Conservation (phyloP, 2,329 filamentous ascomycete genomes). For the Xylariaceae sp. region DNA sequence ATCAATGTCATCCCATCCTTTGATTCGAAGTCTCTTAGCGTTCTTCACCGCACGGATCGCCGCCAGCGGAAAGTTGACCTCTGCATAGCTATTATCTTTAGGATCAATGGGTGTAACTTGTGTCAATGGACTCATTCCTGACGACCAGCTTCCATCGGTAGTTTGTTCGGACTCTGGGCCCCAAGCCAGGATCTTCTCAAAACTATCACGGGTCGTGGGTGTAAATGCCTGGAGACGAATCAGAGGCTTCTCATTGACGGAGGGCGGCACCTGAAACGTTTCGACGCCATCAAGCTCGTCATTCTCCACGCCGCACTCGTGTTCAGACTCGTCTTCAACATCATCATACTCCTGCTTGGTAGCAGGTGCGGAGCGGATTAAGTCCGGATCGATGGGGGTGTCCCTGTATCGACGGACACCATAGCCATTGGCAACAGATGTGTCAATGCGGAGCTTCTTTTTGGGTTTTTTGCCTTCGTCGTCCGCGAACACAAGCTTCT, state of each 20-base stretch:
- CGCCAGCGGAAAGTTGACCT: slow-evolving; percentile 25
- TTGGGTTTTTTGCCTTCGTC: slow-evolving; percentile 11
- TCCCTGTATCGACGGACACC: slow-evolving; percentile 25
- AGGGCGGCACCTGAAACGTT: background rate
- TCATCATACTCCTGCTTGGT: slow-evolving; percentile 29
- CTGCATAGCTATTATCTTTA: background rate
- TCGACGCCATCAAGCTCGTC: background rate
- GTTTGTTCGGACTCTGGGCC: background rate
- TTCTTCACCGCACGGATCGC: slow-evolving; percentile 26
- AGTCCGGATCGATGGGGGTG: slow-evolving; percentile 28
- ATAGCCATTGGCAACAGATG: slow-evolving; percentile 13
- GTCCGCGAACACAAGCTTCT: slow-evolving; percentile 19
- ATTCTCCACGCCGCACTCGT: background rate
- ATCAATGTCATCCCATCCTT: slow-evolving; percentile 16
- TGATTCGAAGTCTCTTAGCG: slow-evolving; percentile 19
- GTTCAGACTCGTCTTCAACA: slow-evolving; percentile 12
- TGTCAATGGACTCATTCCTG: background rate
- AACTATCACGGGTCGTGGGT: slow-evolving; percentile 17
- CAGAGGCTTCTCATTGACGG: background rate
- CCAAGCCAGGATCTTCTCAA: slow-evolving; percentile 20
- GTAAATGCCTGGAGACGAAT: slow-evolving; percentile 23
- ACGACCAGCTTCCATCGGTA: background rate
- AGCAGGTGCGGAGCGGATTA: slow-evolving; percentile 35
- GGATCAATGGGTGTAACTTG: background rate
- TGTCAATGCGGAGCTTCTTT: slow-evolving; percentile 21